Evolutionary conservation across 306 rosid genomes (phyloP).

Genomic region (Ziziphus jujuba): DNA sequence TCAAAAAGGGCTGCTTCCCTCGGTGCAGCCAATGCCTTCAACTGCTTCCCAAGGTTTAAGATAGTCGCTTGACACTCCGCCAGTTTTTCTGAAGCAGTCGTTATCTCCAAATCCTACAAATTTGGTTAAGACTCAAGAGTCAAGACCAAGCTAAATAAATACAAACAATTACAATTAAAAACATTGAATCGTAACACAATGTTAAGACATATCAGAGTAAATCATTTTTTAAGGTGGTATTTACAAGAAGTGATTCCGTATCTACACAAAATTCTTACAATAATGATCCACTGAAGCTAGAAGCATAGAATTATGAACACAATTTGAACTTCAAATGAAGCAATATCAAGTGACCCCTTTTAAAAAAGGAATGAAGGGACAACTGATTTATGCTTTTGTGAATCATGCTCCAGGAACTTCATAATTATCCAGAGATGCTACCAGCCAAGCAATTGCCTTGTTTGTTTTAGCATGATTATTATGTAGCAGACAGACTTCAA

Average conservation of each 20-base stretch:
- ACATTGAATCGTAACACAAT: too few relatives aligned
- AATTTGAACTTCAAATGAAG: background rate
- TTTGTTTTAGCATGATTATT: too few relatives aligned
- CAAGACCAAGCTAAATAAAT: background rate
- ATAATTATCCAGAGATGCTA: too few relatives aligned
- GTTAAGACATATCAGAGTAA: background rate
- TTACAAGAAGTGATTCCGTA: too few relatives aligned
- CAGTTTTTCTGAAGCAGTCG: conserved; percentile 86
- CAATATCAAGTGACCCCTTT: background rate
- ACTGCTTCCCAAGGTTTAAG: conserved; percentile 83
- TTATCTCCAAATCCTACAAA: conserved; percentile 83
- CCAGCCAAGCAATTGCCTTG: too few relatives aligned
- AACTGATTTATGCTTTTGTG: background rate
- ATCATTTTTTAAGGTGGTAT: background rate
- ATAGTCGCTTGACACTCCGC: conserved; percentile 98
- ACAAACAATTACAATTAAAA: background rate
- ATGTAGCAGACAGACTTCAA: too few relatives aligned
- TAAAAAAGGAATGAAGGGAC: background rate
- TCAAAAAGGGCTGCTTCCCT: conserved; percentile 64
- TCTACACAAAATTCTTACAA: too few relatives aligned
- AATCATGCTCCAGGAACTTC: background rate
- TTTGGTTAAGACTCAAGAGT: conserved; percentile 3
- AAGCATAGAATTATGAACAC: background rate
- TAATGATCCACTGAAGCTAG: background rate
- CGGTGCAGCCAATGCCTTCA: conserved; percentile 77